Evolutionary conservation across 345 rosid species (phyloP).

Genomic region (Litchi chinensis): DNA sequence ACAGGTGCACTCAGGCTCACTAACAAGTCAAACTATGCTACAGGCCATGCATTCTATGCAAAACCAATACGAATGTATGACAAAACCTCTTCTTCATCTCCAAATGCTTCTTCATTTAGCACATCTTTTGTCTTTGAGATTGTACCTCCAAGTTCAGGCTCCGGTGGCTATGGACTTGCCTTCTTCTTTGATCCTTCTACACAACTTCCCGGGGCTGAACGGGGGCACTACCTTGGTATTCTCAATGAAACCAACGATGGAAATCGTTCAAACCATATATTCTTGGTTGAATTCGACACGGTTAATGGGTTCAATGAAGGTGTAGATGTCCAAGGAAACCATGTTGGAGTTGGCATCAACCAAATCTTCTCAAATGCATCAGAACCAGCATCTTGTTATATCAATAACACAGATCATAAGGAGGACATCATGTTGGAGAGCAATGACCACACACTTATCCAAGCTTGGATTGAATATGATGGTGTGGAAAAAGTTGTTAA

Average conservation of each 20-base stretch:
- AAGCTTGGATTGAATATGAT: conserved; percentile 70
- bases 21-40: conserved; percentile 20
- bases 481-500: conserved; percentile 28
- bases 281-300: no score
- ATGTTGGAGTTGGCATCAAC: no score
- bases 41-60: conserved; percentile 58
- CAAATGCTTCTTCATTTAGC: conserved; percentile 40
- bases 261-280: conserved; percentile 31
- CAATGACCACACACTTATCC: conserved; percentile 36
- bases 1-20: conserved; percentile 55
- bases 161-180: conserved; percentile 62
- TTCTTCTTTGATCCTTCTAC: conserved; percentile 49
- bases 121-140: conserved; percentile 59
- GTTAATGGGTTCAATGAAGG: no score
- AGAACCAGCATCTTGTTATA: conserved; percentile 31
- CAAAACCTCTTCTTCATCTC: conserved; percentile 2
- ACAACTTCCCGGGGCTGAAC: conserved; percentile 33
- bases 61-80: conserved; percentile 32
- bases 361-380: conserved; percentile 13
- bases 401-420: not conserved
- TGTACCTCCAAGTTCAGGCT: conserved; percentile 25
- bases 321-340: no score
- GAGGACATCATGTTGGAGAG: conserved; percentile 40
- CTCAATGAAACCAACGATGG: conserved; percentile 26
- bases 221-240: conserved; percentile 52